Percentiles rank a stretch among this genome's conserved stretches.
phyloP scores from a whole-genome alignment of 805 yeast genomes.

The Saccharomycopsis vini region DNA sequence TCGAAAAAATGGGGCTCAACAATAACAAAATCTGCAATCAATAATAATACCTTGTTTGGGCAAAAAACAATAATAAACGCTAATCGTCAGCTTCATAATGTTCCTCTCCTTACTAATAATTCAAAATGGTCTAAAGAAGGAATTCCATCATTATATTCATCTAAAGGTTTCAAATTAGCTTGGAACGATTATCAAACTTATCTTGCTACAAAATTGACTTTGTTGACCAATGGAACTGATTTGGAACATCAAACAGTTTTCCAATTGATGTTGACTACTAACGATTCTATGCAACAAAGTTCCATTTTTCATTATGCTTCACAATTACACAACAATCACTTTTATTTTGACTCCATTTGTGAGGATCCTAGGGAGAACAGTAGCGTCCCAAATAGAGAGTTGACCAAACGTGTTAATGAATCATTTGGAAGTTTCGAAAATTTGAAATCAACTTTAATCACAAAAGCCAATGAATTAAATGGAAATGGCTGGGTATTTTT shows the following conservation, averaged over 20 bases:
- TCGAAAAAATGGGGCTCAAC: no score
- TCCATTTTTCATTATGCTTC: constrained; percentile 81
- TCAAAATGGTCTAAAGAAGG: constrained; percentile 37
- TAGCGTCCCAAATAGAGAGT: constrained; percentile 30
- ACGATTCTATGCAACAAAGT: constrained; percentile 56
- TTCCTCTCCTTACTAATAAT: constrained; percentile 45
- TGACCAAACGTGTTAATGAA: constrained; percentile 29
- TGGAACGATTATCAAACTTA: constrained; percentile 78
- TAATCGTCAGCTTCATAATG: constrained; percentile 42
- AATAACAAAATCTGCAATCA: no score
- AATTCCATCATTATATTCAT: constrained; percentile 54
- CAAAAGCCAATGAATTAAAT: constrained; percentile 31
- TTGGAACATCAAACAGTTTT: constrained; percentile 70
- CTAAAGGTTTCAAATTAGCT: constrained; percentile 58
- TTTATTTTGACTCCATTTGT: constrained; percentile 61
- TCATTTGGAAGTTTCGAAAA: constrained; percentile 39
- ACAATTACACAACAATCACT: constrained; percentile 80
- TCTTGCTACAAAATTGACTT: constrained; percentile 49
- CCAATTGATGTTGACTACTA: constrained; percentile 58
- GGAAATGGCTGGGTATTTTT: constrained; percentile 74
- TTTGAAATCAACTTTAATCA: constrained; percentile 41
- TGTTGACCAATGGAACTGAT: constrained; percentile 68
- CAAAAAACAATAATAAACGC: no score
- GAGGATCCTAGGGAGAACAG: constrained; percentile 20
- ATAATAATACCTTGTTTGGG: no score